Conservation (phyloP, 1,139 yeast species). For the Lodderomyces jiufengensis region DNA sequence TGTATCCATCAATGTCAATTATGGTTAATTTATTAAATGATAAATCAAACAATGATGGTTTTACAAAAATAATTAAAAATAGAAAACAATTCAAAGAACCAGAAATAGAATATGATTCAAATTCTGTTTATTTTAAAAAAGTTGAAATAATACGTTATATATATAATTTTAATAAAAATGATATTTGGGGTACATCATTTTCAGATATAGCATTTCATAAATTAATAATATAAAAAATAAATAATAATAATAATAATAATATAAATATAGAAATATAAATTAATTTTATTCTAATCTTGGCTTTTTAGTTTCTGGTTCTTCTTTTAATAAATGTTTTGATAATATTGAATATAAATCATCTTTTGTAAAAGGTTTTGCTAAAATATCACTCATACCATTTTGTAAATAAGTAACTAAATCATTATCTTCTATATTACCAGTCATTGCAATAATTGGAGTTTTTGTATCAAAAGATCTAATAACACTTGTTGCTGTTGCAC, state of each 20-base stretch:
- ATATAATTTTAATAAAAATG: slow-evolving; percentile 18
- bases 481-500: slow-evolving; percentile 87
- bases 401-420: slow-evolving; percentile 77
- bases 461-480: slow-evolving; percentile 77
- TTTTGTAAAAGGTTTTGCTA: slow-evolving; percentile 89
- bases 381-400: slow-evolving; percentile 88
- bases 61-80: slow-evolving; percentile 25
- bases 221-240: neutral
- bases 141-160: slow-evolving; percentile 18
- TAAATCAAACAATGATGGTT: slow-evolving; percentile 22
- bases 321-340: slow-evolving; percentile 56
- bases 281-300: slow-evolving; percentile 8
- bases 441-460: slow-evolving; percentile 93
- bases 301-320: slow-evolving; percentile 11
- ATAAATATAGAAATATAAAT: no score
- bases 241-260: no score
- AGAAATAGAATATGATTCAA: slow-evolving; percentile 32
- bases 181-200: slow-evolving; percentile 52
- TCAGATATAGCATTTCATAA: slow-evolving; percentile 49
- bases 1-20: slow-evolving; percentile 41
- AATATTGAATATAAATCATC: slow-evolving; percentile 75
- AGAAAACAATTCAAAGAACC: slow-evolving; percentile 30
- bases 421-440: slow-evolving; percentile 79
- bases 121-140: slow-evolving; percentile 30
- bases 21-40: slow-evolving; percentile 28